Conservation (phyloP, 352 stramenopile species). For the Globisporangium mamillatum region DNA sequence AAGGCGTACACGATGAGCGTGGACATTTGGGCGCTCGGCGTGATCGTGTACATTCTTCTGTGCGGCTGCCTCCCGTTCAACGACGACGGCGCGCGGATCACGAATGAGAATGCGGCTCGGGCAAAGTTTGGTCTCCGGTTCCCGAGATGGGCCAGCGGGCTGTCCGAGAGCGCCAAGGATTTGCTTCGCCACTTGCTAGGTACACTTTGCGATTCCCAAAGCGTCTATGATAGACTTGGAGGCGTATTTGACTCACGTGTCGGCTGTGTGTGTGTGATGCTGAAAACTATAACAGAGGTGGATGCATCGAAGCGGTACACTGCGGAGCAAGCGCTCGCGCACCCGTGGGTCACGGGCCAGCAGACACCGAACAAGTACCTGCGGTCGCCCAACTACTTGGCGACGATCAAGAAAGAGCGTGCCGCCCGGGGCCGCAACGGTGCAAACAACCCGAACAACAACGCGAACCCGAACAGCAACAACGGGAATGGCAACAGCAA, state of each 20-base stretch:
- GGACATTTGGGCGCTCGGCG: conserved; percentile 97
- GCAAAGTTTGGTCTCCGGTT: conserved; percentile 95
- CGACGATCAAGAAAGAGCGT: conserved; percentile 76
- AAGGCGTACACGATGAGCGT: conserved; percentile 96
- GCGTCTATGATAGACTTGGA: background rate
- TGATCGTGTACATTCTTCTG: conserved; percentile 98
- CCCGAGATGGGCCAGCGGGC: conserved; percentile 88
- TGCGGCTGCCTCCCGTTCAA: conserved; percentile 98
- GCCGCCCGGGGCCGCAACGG: conserved; percentile 18
- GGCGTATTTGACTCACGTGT: conserved; percentile 7
- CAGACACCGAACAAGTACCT: conserved; percentile 86
- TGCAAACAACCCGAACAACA: conserved; percentile 15
- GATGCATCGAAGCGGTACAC: conserved; percentile 77
- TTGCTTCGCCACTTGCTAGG: conserved; percentile 77
- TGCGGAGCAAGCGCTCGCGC: conserved; percentile 74
- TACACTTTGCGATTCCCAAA: conserved; percentile 15
- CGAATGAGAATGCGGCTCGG: conserved; percentile 67
- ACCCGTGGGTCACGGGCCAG: conserved; percentile 85
- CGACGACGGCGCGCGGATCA: conserved; percentile 91
- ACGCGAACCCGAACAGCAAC: conserved; percentile 20
- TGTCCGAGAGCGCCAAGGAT: conserved; percentile 86
- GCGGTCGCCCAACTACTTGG: conserved; percentile 84
- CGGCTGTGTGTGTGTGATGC: background rate
- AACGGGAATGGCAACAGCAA: conserved; percentile 18
- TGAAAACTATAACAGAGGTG: conserved; percentile 42